phyloP scores from a whole-genome alignment of 202 grass and related monocot genomes.

The Brachypodium distachyon region DNA sequence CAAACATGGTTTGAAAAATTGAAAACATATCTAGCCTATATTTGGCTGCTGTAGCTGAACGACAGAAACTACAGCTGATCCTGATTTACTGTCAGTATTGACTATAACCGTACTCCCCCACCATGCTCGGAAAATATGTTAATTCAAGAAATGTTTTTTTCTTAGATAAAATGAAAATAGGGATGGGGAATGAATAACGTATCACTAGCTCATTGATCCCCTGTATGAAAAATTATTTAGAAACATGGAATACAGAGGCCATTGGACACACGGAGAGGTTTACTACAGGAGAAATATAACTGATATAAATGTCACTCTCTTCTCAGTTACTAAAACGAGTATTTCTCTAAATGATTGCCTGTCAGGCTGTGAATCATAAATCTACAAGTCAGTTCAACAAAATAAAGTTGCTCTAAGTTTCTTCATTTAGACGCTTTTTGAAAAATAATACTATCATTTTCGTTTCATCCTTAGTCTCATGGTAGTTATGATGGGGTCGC shows the following conservation, averaged over 20 bases:
- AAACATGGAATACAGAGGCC: not conserved
- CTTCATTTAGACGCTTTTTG: not conserved
- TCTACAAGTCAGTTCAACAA: not conserved
- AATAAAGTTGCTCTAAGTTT: not conserved
- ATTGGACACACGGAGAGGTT: too few species aligned
- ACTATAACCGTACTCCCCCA: not conserved
- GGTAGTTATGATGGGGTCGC: not conserved
- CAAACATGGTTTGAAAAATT: not conserved
- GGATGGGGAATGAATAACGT: too few species aligned
- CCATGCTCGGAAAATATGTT: not conserved
- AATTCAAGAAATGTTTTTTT: not conserved
- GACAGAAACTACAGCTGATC: not conserved
- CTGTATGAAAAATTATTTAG: not conserved
- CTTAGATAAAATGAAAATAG: too few species aligned
- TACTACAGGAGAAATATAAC: not conserved
- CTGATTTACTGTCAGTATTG: not conserved
- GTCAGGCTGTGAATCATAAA: conserved; percentile 29
- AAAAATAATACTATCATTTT: not conserved
- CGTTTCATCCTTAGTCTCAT: not conserved
- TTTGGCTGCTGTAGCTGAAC: not conserved
- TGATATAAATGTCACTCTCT: not conserved
- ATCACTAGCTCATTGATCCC: not conserved
- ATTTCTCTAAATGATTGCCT: conserved; percentile 16
- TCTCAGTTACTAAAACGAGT: not conserved
- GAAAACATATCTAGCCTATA: not conserved